Conservation (phyloP, 129 eudicot genomes). For the Kitagawia praeruptora region DNA sequence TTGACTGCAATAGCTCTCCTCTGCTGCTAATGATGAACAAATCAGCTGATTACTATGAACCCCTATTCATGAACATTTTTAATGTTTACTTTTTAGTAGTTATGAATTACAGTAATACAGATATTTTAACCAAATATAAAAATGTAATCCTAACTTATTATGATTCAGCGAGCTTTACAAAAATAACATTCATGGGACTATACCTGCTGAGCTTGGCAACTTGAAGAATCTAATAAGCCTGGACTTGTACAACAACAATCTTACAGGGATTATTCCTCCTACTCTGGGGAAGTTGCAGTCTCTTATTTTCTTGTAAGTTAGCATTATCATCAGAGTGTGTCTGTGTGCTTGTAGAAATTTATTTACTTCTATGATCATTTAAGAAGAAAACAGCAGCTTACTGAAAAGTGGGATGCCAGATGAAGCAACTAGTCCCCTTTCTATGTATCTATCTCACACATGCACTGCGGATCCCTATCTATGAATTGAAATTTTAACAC, state of each 20-base stretch:
- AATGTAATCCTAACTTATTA: not conserved
- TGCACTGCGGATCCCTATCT: not conserved
- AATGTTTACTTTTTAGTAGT: not conserved
- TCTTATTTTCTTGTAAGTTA: constrained; percentile 85
- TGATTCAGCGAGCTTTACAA: constrained; percentile 83
- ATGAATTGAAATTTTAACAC: constrained; percentile 6
- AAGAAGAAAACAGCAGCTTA: not conserved
- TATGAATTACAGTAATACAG: not conserved
- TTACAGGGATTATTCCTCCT: constrained; percentile 71
- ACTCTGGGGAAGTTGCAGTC: constrained; percentile 77
- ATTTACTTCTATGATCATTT: not conserved
- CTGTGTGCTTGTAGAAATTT: not conserved
- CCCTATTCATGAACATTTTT: not conserved
- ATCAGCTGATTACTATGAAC: not conserved
- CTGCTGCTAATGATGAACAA: not conserved
- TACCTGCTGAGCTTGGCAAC: constrained; percentile 82
- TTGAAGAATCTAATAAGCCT: constrained; percentile 79
- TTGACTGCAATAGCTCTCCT: constrained; percentile 2
- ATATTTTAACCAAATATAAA: not conserved
- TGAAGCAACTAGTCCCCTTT: not conserved
- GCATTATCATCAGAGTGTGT: not conserved
- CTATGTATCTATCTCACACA: constrained; percentile 1
- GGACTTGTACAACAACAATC: constrained; percentile 87
- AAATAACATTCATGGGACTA: constrained; percentile 71
- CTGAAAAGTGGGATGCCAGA: not conserved